Evolutionary conservation across 1,284 basidiomycete genomes (phyloP).

Genomic region (Leccinum griseonigrum): DNA sequence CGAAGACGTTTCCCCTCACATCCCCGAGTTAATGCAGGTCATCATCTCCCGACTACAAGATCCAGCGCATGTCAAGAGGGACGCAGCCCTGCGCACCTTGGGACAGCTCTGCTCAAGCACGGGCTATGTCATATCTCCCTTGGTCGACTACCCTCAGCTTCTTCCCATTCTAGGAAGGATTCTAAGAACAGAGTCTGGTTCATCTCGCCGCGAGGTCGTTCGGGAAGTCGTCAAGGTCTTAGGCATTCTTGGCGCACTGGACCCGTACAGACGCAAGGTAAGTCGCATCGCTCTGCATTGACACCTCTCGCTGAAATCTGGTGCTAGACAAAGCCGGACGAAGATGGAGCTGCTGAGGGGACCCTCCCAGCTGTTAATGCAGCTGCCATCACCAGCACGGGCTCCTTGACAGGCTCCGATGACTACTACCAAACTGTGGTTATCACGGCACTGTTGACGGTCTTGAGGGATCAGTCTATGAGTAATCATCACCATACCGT

Average conservation of each 20-base stretch:
- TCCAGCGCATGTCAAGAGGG: slow-evolving; percentile 82
- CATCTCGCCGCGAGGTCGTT: slow-evolving; percentile 87
- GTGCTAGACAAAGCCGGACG: slow-evolving; percentile 65
- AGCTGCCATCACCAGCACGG: slow-evolving; percentile 45
- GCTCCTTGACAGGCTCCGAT: slow-evolving; percentile 62
- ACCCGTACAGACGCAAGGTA: slow-evolving; percentile 94
- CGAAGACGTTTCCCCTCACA: slow-evolving; percentile 84
- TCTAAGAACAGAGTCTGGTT: slow-evolving; percentile 79
- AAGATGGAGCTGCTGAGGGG: slow-evolving; percentile 74
- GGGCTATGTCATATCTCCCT: slow-evolving; percentile 90
- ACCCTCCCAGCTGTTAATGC: slow-evolving; percentile 61
- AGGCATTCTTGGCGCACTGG: slow-evolving; percentile 95
- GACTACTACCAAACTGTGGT: slow-evolving; percentile 99
- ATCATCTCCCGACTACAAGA: slow-evolving; percentile 89
- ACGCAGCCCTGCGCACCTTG: slow-evolving; percentile 92
- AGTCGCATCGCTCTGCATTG: slow-evolving; percentile 9
- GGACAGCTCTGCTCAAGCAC: slow-evolving; percentile 97
- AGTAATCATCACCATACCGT: slow-evolving; percentile 88
- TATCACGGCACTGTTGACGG: slow-evolving; percentile 85
- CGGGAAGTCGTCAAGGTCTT: slow-evolving; percentile 93
- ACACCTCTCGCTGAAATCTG: slow-evolving; percentile 9
- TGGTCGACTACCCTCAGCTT: slow-evolving; percentile 89
- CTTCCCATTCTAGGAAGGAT: slow-evolving; percentile 88
- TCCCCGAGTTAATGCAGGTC: slow-evolving; percentile 87
- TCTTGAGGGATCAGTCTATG: slow-evolving; percentile 87